Percentiles rank a stretch among this genome's conserved stretches.
These are phyloP conservation scores for Suillus brevipes DNA, from an alignment of 768 basidiomycete genomes.

Conservation along the genomic window DNA sequence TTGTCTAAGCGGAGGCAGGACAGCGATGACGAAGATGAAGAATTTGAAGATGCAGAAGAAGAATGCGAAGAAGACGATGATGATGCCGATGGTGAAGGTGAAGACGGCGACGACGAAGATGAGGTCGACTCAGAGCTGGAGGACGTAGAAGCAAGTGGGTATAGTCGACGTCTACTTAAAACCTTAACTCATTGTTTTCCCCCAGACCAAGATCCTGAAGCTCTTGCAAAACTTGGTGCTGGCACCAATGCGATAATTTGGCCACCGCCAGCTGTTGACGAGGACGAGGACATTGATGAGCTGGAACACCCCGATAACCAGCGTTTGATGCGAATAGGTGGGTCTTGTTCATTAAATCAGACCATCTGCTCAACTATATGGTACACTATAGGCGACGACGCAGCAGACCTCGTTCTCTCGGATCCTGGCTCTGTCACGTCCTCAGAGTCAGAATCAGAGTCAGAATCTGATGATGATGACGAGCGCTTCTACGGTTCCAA, in stretches of 20 bases:
- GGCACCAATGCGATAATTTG: conserved; percentile 80
- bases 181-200: background rate
- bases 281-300: conserved; percentile 63
- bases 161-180: background rate
- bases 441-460: conserved; percentile 44
- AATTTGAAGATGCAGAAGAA: conserved; percentile 31
- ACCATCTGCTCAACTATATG: conserved; percentile 6
- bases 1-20: conserved; percentile 56
- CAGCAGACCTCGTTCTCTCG: conserved; percentile 60
- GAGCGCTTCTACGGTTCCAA: conserved; percentile 38
- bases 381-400: conserved; percentile 48
- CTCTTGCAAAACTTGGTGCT: conserved; percentile 54
- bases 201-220: conserved; percentile 50
- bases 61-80: conserved; percentile 25
- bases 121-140: conserved; percentile 61
- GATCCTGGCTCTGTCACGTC: conserved; percentile 61
- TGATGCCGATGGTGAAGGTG: conserved; percentile 21
- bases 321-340: conserved; percentile 76
- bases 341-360: conserved; percentile 8
- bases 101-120: conserved; percentile 32
- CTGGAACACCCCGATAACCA: conserved; percentile 68
- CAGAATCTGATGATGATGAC: conserved; percentile 42
- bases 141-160: conserved; percentile 65
- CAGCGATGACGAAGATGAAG: conserved; percentile 31
- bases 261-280: conserved; percentile 61